Conservation (phyloP, 805 yeast genomes). For the Suhomyces vadensis region DNA sequence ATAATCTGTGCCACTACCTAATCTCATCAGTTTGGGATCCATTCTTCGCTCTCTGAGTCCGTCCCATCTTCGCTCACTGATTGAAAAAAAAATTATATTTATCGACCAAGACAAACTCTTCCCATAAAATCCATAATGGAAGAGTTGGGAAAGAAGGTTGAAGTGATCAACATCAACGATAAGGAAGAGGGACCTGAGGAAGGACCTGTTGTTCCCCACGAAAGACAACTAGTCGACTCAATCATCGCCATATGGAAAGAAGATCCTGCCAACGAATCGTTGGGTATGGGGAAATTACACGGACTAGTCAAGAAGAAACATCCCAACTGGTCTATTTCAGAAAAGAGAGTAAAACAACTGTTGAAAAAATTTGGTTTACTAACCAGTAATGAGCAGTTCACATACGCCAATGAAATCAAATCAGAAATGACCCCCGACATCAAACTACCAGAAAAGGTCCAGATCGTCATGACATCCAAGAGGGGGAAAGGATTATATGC, state of each 20-base stretch:
- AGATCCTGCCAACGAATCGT: conserved; percentile 60
- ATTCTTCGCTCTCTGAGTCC: not conserved
- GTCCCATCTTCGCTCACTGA: not conserved
- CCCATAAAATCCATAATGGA: not conserved
- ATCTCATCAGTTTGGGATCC: not conserved
- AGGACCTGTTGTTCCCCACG: conserved; percentile 50
- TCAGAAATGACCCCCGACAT: conserved; percentile 50
- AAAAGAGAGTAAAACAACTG: conserved; percentile 53
- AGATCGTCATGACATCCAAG: conserved; percentile 48
- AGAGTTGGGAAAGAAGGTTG: conserved; percentile 22
- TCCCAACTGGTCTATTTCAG: conserved; percentile 64
- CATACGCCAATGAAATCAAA: conserved; percentile 55
- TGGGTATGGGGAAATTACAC: conserved; percentile 57
- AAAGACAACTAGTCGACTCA: conserved; percentile 57
- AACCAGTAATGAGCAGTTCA: conserved; percentile 35
- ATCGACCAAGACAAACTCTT: not conserved
- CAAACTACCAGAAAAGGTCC: conserved; percentile 44
- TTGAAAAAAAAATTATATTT: not conserved
- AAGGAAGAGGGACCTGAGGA: conserved; percentile 17
- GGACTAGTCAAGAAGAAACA: conserved; percentile 50
- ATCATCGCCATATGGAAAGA: conserved; percentile 68
- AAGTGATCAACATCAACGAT: conserved; percentile 41
- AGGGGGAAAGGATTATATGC: conserved; percentile 67
- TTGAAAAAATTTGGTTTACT: conserved; percentile 59
- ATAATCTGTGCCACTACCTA: no score